These are phyloP conservation scores for Mucor plumbeus DNA, from an alignment of 371 early-diverging fungal genomes.

Conservation along the genomic window DNA sequence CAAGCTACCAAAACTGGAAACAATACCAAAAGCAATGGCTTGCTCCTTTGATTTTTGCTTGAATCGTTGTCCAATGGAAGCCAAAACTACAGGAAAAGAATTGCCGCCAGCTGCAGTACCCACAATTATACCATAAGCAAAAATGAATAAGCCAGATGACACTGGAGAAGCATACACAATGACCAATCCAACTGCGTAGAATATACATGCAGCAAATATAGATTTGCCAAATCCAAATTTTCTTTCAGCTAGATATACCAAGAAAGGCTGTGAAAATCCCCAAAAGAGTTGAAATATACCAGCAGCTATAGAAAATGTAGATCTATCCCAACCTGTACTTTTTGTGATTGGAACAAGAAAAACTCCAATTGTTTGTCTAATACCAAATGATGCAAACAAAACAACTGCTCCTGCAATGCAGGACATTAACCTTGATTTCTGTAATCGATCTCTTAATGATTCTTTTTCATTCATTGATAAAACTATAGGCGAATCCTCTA, in stretches of 20 bases:
- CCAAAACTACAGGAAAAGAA: constrained; percentile 38
- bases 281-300: constrained; percentile 41
- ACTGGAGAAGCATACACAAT: constrained; percentile 30
- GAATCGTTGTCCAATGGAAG: constrained; percentile 33
- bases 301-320: constrained; percentile 36
- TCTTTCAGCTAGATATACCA: constrained; percentile 37
- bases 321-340: constrained; percentile 37
- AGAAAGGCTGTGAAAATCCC: constrained; percentile 37
- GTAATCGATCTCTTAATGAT: neutral
- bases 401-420: constrained; percentile 31
- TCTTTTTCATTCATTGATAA: neutral
- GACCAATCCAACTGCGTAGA: constrained; percentile 31
- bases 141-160: constrained; percentile 33
- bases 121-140: constrained; percentile 33
- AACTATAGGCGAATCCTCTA: neutral
- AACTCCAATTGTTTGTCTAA: constrained; percentile 38
- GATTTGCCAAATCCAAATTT: constrained; percentile 41
- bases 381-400: constrained; percentile 36
- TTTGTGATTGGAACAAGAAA: constrained; percentile 37
- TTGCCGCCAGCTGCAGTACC: constrained; percentile 28
- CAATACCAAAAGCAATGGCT: constrained; percentile 39
- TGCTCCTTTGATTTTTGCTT: constrained; percentile 32
- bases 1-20: constrained; percentile 38
- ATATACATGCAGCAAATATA: constrained; percentile 21
- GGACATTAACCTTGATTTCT: constrained; percentile 10